phyloP scores from a whole-genome alignment of 768 basidiomycete species.

The Neoboletus magnificus region DNA sequence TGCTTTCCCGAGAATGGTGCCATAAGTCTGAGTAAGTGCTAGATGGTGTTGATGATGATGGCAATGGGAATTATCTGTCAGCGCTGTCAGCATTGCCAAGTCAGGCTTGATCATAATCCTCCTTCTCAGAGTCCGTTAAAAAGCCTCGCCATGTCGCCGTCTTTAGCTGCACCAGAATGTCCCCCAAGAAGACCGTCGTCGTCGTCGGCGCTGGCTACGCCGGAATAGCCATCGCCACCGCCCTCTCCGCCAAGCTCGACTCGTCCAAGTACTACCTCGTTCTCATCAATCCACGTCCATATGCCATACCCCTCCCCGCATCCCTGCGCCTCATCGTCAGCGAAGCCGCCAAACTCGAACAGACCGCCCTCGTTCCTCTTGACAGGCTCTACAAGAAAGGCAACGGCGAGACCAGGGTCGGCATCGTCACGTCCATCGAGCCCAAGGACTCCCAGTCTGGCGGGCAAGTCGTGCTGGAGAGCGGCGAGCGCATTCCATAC shows the following conservation, averaged over 20 bases:
- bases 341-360: constrained; percentile 35
- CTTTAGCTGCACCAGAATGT: neutral
- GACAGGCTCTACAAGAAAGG: constrained; percentile 46
- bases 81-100: neutral
- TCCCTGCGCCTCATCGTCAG: constrained; percentile 50
- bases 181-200: constrained; percentile 40
- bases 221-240: constrained; percentile 43
- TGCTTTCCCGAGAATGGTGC: constrained; percentile 51
- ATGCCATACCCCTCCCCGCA: constrained; percentile 48
- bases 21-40: constrained; percentile 9
- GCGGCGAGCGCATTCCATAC: constrained; percentile 50
- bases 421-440: constrained; percentile 40
- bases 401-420: constrained; percentile 40
- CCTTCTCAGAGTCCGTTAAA: neutral
- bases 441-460: constrained; percentile 30
- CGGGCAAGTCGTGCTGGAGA: constrained; percentile 49
- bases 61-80: neutral
- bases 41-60: too few relatives aligned
- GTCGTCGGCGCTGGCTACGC: constrained; percentile 54
- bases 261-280: constrained; percentile 46
- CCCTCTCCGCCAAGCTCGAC: constrained; percentile 51
- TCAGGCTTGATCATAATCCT: too few relatives aligned
- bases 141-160: neutral
- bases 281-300: constrained; percentile 52
- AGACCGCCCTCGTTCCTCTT: constrained; percentile 47